These are phyloP conservation scores for Ophiostoma sp. DNA, from an alignment of 2,329 filamentous ascomycete genomes.

Conservation along the genomic window DNA sequence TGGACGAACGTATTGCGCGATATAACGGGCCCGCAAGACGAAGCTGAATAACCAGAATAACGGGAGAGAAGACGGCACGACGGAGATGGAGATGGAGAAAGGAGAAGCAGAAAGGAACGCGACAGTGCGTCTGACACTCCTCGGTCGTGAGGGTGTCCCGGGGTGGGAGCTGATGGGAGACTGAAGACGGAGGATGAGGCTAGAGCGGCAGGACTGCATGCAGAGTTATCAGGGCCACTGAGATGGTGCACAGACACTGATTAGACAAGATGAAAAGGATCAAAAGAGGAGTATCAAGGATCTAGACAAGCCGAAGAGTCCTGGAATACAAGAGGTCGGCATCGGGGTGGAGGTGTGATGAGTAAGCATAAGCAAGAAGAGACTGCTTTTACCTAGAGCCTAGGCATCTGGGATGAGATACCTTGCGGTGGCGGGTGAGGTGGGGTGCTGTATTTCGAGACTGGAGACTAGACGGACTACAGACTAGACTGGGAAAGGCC, in stretches of 20 bases:
- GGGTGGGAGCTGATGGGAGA: not conserved
- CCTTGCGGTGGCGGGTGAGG: not conserved
- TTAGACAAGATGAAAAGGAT: not conserved
- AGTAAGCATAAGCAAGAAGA: not conserved
- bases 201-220: slow-evolving; percentile 2
- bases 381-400: not conserved
- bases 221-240: slow-evolving; percentile 6
- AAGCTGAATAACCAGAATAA: not conserved
- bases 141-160: not conserved
- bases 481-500: not conserved
- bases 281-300: not conserved
- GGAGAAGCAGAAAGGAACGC: not conserved
- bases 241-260: not conserved
- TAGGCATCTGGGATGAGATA: too few species aligned
- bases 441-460: not conserved
- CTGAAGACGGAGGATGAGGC: not conserved
- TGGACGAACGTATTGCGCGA: slow-evolving; percentile 4
- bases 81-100: not conserved
- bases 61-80: not conserved
- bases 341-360: not conserved
- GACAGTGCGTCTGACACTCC: not conserved
- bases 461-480: not conserved
- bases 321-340: too few species aligned
- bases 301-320: not conserved
- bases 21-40: not conserved